Base-by-base conservation (phyloP, 2,329 filamentous ascomycete species). In the Thelonectria blattea region DNA sequence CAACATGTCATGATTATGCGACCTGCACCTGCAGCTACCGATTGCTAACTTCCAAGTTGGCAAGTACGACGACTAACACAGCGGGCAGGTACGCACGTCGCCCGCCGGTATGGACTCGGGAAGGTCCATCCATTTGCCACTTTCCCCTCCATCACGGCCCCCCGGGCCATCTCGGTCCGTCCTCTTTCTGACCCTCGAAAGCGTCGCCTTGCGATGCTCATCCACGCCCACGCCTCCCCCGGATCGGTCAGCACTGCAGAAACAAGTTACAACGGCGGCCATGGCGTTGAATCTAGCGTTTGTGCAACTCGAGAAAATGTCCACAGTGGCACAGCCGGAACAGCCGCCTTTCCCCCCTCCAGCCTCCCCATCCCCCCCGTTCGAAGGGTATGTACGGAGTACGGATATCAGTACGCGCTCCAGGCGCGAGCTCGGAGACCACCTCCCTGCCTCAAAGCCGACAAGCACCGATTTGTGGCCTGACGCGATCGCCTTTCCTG, bases 231-330 rank as follows among this genome's bases (percentile, higher is more conserved):
- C 52, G 48, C 52, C 52, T 34, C 55, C 57, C 49, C 30, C 43
- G 32, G 53, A 50, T 43, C 53, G 53, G 54, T 56, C 32, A 48
- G 52, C 49, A 42, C 41, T 56, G 52, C 48, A 56, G 52, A 56
- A 51, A 56, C 27, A 41, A 46, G 46, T 30, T 27, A 47, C 45
- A 30, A 22, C 22, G 22, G 45, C 45, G 45, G 22, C 58, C 47
- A 37, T 49, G 45, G 37, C 53, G 52, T 34, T 49, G 45, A 56
- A 60, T 52, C 52, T 52, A 60, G 52, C 58, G 52, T 41, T 55
- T 60, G 58, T 60, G 41, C 52, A 37, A 60, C 58, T 52, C 32
- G 11, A 49, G 50, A 53, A 51, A 39, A 27, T 22, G 24, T 32
- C 24, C n/a, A 50, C 46, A 22, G 27, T 22, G 30, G 48, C n/a